phyloP scores from a whole-genome alignment of 1,139 yeast genomes.

The Scheffersomyces stambukii region DNA sequence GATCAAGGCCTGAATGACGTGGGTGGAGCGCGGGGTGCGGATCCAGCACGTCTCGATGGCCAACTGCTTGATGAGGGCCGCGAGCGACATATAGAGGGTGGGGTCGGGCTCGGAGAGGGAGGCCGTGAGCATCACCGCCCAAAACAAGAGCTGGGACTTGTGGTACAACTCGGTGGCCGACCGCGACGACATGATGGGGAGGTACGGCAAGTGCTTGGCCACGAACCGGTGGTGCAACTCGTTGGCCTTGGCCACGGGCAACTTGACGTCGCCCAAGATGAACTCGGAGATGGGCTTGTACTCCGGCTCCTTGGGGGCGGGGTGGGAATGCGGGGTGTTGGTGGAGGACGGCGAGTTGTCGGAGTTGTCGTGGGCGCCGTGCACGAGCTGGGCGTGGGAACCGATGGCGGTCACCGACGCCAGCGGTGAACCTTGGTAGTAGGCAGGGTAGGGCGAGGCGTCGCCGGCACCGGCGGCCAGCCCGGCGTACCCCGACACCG shows the following conservation, averaged over 20 bases:
- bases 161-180: constrained; percentile 76
- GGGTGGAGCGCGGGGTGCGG: constrained; percentile 89
- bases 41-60: constrained; percentile 95
- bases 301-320: constrained; percentile 4
- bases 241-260: constrained; percentile 64
- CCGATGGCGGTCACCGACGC: constrained; percentile 8
- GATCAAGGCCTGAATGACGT: constrained; percentile 83
- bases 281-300: constrained; percentile 43
- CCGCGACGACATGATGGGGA: constrained; percentile 73
- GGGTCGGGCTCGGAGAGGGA: constrained; percentile 87
- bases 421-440: constrained; percentile 9
- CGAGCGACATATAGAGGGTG: constrained; percentile 67
- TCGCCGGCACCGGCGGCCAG: no score
- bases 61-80: constrained; percentile 75
- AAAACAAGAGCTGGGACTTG: constrained; percentile 79
- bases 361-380: constrained; percentile 14
- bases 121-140: constrained; percentile 89
- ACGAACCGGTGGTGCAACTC: constrained; percentile 69
- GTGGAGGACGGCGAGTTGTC: constrained; percentile 23
- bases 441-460: constrained; percentile 9
- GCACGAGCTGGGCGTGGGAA: constrained; percentile 9
- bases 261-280: constrained; percentile 66
- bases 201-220: constrained; percentile 62
- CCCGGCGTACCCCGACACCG: no score
- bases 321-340: constrained; percentile 6